Base-by-base conservation (phyloP, 2,329 filamentous ascomycete genomes). In the Cryphonectria radicalis region DNA sequence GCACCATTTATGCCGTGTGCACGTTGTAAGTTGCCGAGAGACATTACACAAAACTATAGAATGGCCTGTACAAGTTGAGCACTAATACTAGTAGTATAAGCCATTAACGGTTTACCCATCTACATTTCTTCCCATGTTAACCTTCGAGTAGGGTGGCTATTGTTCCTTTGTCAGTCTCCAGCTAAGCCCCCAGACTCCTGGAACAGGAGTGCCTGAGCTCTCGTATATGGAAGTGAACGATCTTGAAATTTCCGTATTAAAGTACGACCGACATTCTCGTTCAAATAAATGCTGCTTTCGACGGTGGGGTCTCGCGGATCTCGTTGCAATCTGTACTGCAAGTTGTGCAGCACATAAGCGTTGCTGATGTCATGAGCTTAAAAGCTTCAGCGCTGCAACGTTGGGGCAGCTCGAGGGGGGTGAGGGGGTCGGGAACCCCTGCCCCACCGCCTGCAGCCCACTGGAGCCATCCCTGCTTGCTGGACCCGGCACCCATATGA, bases 371-470 rank as follows among this genome's bases (percentile, higher is more conserved):
- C 59, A 62, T 62, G 55, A 19, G 55, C 28, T 59, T 35, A 59
- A 8, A 8, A 59, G 55, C 46, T 62, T 37, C 40, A 53, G 63
- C 14, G 28, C 43, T 50, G 25, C 25, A 46, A 32, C 22, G n/a
- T 65, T 46, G 13, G 25, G 43, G 43, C 43, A 50, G 17, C 46
- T 50, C 8, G 46, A 50, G 46, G 46, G 46, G 46, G 46, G 22
- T 11, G 8, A 40, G 37, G 37, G 22, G 25, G 62, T 40, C 17
- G 22, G 35, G 63, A 64, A n/a, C 60, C 65, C 65, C 66, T 64
- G 70, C 55, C 37, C 66, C 69, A 65, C 69, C 50, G 25, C 32
- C 63, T 65, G 63, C 65, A 70, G 65, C 69, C 69, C 71, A 62
- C 40, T 70, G 67, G 6, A 40, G 63, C 62, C 62, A 70, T 64